These are phyloP conservation scores for Pythium vanterpoolii DNA, from an alignment of 352 stramenopile genomes.

Conservation along the genomic window DNA sequence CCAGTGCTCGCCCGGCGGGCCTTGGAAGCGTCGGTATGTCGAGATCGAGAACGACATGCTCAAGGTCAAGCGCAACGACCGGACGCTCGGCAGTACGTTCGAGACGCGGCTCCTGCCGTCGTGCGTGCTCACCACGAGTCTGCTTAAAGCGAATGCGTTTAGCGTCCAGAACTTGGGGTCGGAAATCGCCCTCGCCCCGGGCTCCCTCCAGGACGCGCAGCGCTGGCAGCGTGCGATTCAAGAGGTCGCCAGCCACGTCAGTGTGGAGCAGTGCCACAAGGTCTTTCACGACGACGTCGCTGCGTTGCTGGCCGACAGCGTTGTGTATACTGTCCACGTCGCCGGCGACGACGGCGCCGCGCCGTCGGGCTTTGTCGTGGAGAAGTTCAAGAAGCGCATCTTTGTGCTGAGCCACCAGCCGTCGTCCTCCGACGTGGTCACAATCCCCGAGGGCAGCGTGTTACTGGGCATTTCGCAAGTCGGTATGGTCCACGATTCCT, in stretches of 20 bases:
- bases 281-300: constrained; percentile 56
- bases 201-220: constrained; percentile 33
- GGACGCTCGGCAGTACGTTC: constrained; percentile 47
- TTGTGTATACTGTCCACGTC: constrained; percentile 48
- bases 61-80: constrained; percentile 60
- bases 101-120: constrained; percentile 53
- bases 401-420: constrained; percentile 54
- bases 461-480: constrained; percentile 53
- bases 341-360: constrained; percentile 6
- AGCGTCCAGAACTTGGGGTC: constrained; percentile 42
- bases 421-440: background rate
- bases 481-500: constrained; percentile 62
- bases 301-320: constrained; percentile 38
- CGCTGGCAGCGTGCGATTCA: constrained; percentile 48
- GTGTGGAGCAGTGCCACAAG: constrained; percentile 30
- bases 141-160: constrained; percentile 59
- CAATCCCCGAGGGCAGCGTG: constrained; percentile 52
- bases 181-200: constrained; percentile 46
- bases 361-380: constrained; percentile 40
- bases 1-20: constrained; percentile 37
- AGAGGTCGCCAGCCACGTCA: constrained; percentile 24
- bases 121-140: constrained; percentile 31
- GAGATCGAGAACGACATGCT: constrained; percentile 66
- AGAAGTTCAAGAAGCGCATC: constrained; percentile 59
- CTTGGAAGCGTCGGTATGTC: constrained; percentile 59